Evolutionary conservation across 768 basidiomycete species (phyloP).

Genomic region (Leccinum subgranulosum): DNA sequence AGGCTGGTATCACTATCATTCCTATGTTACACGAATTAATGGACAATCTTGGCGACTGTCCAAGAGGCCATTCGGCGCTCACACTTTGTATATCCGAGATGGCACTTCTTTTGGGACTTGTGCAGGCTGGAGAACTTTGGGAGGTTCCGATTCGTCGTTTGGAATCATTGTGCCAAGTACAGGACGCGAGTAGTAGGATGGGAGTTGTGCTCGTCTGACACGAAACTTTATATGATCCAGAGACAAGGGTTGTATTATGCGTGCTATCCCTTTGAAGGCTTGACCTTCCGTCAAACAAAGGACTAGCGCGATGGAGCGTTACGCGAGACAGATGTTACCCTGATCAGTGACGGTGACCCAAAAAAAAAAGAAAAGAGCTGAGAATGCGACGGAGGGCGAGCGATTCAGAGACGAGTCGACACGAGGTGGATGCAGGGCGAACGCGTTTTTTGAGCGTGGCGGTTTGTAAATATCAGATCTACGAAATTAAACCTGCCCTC

Average conservation of each 20-base stretch:
- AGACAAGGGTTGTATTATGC: background rate
- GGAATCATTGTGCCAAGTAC: conserved; percentile 2
- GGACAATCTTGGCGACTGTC: background rate
- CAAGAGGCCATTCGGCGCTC: conserved; percentile 2
- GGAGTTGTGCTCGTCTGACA: background rate
- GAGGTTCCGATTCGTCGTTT: conserved; percentile 2
- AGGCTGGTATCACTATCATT: background rate
- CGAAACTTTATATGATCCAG: conserved; percentile 6
- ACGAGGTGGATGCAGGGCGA: conserved; percentile 13
- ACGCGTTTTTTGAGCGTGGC: conserved; percentile 3
- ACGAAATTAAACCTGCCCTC: background rate
- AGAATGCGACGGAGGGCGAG: background rate
- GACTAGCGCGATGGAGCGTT: background rate
- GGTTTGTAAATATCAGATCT: too few species aligned
- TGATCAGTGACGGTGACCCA: background rate
- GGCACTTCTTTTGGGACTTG: conserved; percentile 2
- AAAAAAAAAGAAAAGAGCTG: background rate
- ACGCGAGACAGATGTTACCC: conserved; percentile 5
- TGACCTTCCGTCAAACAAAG: background rate
- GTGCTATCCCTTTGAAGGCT: background rate
- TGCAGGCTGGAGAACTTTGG: conserved; percentile 10
- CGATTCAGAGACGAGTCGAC: background rate
- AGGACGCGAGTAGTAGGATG: background rate
- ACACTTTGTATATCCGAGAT: conserved; percentile 4
- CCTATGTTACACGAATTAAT: conserved; percentile 3